These are phyloP conservation scores for Fomitopsis serialis DNA, from an alignment of 768 basidiomycete genomes.

Conservation along the genomic window DNA sequence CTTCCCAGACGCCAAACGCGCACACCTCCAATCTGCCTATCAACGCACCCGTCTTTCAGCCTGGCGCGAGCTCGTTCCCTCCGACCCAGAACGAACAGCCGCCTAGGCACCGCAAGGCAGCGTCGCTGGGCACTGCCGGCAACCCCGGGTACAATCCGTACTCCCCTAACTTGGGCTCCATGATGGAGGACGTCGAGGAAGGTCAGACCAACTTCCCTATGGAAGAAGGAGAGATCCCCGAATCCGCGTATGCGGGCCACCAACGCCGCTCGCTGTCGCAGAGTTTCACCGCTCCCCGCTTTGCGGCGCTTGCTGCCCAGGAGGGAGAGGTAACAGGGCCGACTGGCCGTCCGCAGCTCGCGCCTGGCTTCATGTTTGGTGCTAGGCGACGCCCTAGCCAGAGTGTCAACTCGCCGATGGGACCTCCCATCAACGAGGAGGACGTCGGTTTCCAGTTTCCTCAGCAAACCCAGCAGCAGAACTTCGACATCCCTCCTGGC, in stretches of 20 bases:
- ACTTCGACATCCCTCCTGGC: slow-evolving; percentile 23
- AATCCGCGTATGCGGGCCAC: slow-evolving; percentile 51
- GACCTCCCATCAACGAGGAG: slow-evolving; percentile 75
- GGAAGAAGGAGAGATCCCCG: slow-evolving; percentile 79
- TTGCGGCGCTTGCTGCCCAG: slow-evolving; percentile 73
- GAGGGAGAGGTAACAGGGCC: slow-evolving; percentile 54
- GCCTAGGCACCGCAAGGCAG: slow-evolving; percentile 77
- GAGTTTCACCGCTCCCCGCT: slow-evolving; percentile 85
- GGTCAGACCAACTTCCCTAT: slow-evolving; percentile 36
- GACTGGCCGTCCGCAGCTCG: slow-evolving; percentile 81
- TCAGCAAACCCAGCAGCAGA: slow-evolving; percentile 44
- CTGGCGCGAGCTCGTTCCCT: slow-evolving; percentile 56
- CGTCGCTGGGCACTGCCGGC: slow-evolving; percentile 59
- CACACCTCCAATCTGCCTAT: slow-evolving; percentile 53
- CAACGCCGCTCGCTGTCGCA: slow-evolving; percentile 75
- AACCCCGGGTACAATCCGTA: slow-evolving; percentile 64
- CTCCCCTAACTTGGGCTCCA: slow-evolving; percentile 75
- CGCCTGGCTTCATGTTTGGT: slow-evolving; percentile 91
- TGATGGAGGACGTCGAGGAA: slow-evolving; percentile 81
- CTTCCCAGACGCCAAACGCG: slow-evolving; percentile 39
- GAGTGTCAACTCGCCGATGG: slow-evolving; percentile 49
- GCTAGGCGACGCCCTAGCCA: slow-evolving; percentile 43
- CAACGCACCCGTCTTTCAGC: slow-evolving; percentile 74
- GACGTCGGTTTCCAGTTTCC: slow-evolving; percentile 82
- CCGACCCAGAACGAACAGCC: slow-evolving; percentile 27